Base-by-base conservation (phyloP, 2,329 filamentous ascomycete species). In the Xylariaceae sp. region DNA sequence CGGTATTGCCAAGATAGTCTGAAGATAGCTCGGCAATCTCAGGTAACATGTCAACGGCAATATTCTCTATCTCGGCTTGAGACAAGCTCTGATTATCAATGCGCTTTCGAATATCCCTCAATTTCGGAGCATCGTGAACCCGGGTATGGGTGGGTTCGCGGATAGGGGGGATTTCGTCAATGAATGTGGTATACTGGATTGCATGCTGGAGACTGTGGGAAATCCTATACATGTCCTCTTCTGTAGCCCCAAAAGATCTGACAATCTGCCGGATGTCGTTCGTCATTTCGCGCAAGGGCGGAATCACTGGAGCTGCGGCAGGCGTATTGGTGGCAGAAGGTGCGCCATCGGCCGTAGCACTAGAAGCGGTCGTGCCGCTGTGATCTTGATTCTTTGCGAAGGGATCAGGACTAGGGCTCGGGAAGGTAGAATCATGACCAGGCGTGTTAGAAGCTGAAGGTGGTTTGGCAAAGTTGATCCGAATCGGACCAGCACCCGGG, bases 381-480 rank as follows among this genome's bases (percentile, higher is more conserved):
- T 76, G 66, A n/a, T 80, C 80, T 53, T 82, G 76, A 22, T 70
- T 76, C 65, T 82, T 86, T 36, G 76, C 76, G 64, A 89, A 89
- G 1, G 89, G 89, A 68, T 96, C 92, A 2, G 92, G 92, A 65
- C 92, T 96, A 22, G 92, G 91, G 1, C 91, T 95, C 12, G 89
- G 88, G 69, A 90, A 92, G n/a, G 85, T 80, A 30, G 91, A 90
- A 65, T 92, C 92, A 51, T 89, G 86, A 16, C 90, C 91, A 49
- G 94, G 92, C 0, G 94, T 96, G 60, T 89, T 87, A 57, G 91
- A 90, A 43, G 89, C 86, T 47, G 90, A 95, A 18, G 91, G 91
- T 22, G 94, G 92, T 74, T 99, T 99, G 34, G 94, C 94, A 72
- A 95, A 99, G 65, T 95, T 95, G 70, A 99, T 97, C 49, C 92